Percentiles rank a stretch among this genome's conserved stretches.
These are phyloP conservation scores for Fraxinus floribunda DNA, from an alignment of 305 asterid species.

Conservation along the genomic window DNA sequence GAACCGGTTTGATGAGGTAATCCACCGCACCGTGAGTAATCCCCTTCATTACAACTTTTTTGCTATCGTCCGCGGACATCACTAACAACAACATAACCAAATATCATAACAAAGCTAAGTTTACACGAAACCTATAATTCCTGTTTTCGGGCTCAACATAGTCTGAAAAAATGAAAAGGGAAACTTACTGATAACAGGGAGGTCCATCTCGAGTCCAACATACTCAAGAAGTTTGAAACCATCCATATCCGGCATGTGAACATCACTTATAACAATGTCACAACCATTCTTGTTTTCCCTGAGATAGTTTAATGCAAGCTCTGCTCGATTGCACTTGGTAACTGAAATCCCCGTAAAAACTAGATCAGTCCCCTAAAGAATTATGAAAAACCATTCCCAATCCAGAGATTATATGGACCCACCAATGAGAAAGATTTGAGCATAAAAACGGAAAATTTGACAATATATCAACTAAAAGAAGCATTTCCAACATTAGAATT, in stretches of 20 bases:
- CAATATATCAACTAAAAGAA: background rate
- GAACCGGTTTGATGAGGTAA: conserved; percentile 83
- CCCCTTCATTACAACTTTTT: conserved; percentile 80
- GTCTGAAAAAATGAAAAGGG: background rate
- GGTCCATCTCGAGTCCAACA: conserved; percentile 85
- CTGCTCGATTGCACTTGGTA: conserved; percentile 76
- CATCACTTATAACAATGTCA: conserved; percentile 83
- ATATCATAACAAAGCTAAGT: conserved; percentile 6
- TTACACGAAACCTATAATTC: background rate
- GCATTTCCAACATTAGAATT: background rate
- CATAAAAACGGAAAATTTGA: background rate
- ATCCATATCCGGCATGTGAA: conserved; percentile 93
- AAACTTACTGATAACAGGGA: conserved; percentile 84
- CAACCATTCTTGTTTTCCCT: conserved; percentile 71
- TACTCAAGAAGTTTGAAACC: conserved; percentile 83
- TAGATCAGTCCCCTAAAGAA: background rate
- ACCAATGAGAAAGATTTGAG: background rate
- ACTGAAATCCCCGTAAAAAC: conserved; percentile 38
- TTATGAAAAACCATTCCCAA: background rate
- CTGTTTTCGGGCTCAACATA: background rate
- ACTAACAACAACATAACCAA: conserved; percentile 38
- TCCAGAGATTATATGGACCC: background rate
- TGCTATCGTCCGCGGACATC: conserved; percentile 95
- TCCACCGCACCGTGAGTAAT: conserved; percentile 91
- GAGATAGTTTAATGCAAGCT: conserved; percentile 55